Evolutionary conservation across 2,329 filamentous ascomycete genomes (phyloP), one percentile per base, ranked within the genome.

Genomic region (Byssoonygena ceratinophila): DNA sequence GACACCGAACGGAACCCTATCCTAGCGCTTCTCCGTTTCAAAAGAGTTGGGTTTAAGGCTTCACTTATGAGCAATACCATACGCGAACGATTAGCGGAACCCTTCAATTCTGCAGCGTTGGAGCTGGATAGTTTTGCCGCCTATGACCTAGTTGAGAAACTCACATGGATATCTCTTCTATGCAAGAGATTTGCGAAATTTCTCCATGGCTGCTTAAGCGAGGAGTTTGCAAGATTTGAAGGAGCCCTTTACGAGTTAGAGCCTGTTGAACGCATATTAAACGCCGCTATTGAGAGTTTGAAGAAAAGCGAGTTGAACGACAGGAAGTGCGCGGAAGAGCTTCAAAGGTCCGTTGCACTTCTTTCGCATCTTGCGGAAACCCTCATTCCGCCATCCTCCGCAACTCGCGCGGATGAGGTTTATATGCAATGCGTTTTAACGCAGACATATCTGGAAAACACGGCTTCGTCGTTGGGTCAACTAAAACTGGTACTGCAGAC

Each of bases 201-300:
- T 55, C 88, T 96, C 61, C 83, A 78, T 59, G 81, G 82, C 59
- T 94, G 88, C 68, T 83, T 85, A 1, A 74, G 85, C 1, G 82
- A 87, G 45, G 80, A 87, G 54, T 97, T 97, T 66, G 77, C 79
- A 43, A 81, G 76, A 58, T 92, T 88, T 59, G 84, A 88, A 61
- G 83, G 84, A 39, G 86, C 89, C 1, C 70, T 92, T 54, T 87
- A 88, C 60, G 92, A 97, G 67, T 75, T 97, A 47, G 87, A 95
- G 64, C 88, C 90, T 0, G 87, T 97, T 9, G 92, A 98, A 70
- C 80, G 89, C 53, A 86, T 87, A 0, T 71, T 97, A 46, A 95
- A 95, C 63, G 79, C 79, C 52, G 95, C 89, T 81, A 86, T 97
- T 53, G 90, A 96, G 58, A 81, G 81, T 4, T 67, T 96, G 51